phyloP scores from a whole-genome alignment of 1,284 basidiomycete genomes.

The Entoloma clypeatum region DNA sequence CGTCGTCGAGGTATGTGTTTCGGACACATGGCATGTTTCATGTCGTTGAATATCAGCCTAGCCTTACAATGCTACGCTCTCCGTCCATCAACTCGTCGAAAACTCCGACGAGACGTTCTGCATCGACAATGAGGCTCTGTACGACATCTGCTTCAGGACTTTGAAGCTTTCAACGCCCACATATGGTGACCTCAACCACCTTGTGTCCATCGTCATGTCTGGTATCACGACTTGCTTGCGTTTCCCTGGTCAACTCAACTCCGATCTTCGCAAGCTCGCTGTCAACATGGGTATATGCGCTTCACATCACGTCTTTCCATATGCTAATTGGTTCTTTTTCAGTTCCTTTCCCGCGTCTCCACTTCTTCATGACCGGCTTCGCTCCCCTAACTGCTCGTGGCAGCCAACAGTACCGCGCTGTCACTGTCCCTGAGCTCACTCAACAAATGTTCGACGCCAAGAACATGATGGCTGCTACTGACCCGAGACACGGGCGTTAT shows the following conservation, averaged over 20 bases:
- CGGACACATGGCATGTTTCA: neutral
- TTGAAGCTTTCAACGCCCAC: slow-evolving; percentile 92
- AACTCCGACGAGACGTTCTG: slow-evolving; percentile 96
- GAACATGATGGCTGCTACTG: slow-evolving; percentile 98
- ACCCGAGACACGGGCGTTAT: slow-evolving; percentile 93
- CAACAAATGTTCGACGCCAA: slow-evolving; percentile 99
- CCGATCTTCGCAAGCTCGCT: slow-evolving; percentile 93
- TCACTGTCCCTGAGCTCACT: slow-evolving; percentile 93
- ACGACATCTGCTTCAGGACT: slow-evolving; percentile 97
- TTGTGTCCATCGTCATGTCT: slow-evolving; percentile 97
- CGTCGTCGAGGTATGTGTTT: slow-evolving; percentile 75
- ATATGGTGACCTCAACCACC: slow-evolving; percentile 95
- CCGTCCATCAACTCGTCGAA: slow-evolving; percentile 94
- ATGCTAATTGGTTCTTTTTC: slow-evolving; percentile 6
- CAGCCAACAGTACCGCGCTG: slow-evolving; percentile 91
- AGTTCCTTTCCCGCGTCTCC: slow-evolving; percentile 98
- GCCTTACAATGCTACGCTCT: slow-evolving; percentile 95
- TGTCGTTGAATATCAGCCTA: slow-evolving; percentile 25
- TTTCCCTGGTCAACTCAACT: slow-evolving; percentile 99
- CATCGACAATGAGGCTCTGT: slow-evolving; percentile 97
- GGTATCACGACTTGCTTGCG: slow-evolving; percentile 95
- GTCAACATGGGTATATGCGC: slow-evolving; percentile 89
- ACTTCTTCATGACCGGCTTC: slow-evolving; percentile 99
- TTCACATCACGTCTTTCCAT: slow-evolving; percentile 1
- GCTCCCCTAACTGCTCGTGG: slow-evolving; percentile 93